Evolutionary conservation across 768 basidiomycete genomes (phyloP), one percentile per base, ranked within the genome.

Genomic region (Serendipita vermifera): DNA sequence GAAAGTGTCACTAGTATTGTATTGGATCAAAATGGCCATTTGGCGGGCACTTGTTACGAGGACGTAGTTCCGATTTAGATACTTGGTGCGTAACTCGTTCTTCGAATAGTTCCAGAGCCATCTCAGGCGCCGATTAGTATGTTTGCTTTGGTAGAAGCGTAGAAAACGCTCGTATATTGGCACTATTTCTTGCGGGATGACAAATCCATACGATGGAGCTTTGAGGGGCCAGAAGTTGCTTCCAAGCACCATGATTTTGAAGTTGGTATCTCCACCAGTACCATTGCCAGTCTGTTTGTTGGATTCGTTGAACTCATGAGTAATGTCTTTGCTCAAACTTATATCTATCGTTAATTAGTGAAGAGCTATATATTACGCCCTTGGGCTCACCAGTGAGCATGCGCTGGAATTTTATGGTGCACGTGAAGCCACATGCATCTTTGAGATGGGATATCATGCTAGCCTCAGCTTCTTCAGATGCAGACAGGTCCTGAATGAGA

Each of bases 21-120:
- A 99, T 66, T 92, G 91, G 58, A 91, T 68, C 33, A 98, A 75
- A n/a, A 98, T 83, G 7, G 88, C 87, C 79, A 87, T 88, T 70
- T 99, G 96, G 70, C 85, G 97, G 6, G 91, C 80, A 62, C 87
- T 92, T 31, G 89, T 90, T 82, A 92, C 87, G 66, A 98, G 73
- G 63, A 94, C 90, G 72, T 97, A 97, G 69, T 92, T 96, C 70
- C 91, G 90, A 64, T 83, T 84, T 55, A 89, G 75, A 70, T 96
- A 91, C 65, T 87, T 92, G 60, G 93, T 93, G 56, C 85, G 81
- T 4, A 99, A 77, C 67, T 99, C 96, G 71, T 93, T 93, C 74
- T 94, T 94, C 56, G 84, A 91, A 68, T 93, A 89, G 65, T 97
- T 94, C 96, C 96, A 99, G 7, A 98, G 72, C 94, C 94, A 99